A percentile compares a stretch with the other conserved stretches of the same genome.
Evolutionary conservation across 1,284 basidiomycete species (phyloP).

Genomic region (Rhodotorula sp.): DNA sequence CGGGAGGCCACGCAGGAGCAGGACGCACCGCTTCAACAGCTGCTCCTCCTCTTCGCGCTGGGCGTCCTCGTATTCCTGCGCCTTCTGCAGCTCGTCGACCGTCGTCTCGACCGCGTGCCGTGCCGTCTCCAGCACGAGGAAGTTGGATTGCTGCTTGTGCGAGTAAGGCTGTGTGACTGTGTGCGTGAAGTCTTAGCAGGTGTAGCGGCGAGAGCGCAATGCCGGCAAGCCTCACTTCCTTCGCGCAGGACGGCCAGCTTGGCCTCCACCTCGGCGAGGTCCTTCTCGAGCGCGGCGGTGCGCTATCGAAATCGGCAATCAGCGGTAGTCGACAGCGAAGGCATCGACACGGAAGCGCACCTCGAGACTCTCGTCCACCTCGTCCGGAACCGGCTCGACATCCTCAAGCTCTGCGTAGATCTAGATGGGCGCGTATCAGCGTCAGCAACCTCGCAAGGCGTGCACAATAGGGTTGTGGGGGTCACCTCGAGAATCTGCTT

Average conservation of each 20-base stretch:
- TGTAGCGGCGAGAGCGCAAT: too few species aligned
- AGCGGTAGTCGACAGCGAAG: background rate
- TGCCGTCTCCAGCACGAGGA: background rate
- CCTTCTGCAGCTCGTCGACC: background rate
- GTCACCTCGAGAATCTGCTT: background rate
- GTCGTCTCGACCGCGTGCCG: background rate
- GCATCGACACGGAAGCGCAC: background rate
- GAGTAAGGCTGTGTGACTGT: too few species aligned
- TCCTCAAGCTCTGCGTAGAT: background rate
- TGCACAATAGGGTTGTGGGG: background rate
- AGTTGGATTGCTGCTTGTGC: background rate
- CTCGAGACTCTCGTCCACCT: too few species aligned
- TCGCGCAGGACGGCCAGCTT: background rate
- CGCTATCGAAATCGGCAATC: background rate
- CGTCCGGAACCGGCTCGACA: background rate
- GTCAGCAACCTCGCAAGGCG: background rate
- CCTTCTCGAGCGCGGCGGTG: background rate
- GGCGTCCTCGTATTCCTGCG: background rate
- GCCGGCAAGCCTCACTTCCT: too few species aligned
- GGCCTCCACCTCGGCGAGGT: constrained; percentile 2
- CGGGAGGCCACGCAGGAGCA: too few species aligned
- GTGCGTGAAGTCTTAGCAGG: background rate
- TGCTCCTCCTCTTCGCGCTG: background rate
- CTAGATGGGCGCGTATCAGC: background rate
- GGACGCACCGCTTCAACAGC: background rate